Percentiles rank a stretch among this genome's conserved stretches.
Evolutionary conservation across 169 alveolate genomes (phyloP).

Genomic region (Cryptosporidium canis): DNA sequence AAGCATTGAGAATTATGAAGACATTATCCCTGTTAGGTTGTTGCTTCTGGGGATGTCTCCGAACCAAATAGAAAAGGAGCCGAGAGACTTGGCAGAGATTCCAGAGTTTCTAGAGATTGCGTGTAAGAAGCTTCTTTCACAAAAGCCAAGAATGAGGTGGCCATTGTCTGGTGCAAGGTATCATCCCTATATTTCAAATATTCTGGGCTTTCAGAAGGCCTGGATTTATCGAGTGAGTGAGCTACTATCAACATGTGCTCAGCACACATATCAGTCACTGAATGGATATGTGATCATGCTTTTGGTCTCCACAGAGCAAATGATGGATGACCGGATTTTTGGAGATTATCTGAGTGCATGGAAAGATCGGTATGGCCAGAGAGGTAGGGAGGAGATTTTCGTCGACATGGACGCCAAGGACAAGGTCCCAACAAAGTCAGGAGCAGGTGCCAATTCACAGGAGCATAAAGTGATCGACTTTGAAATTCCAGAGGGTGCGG

Average conservation of each 20-base stretch:
- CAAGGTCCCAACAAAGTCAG: background rate
- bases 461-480: background rate
- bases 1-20: conserved; percentile 33
- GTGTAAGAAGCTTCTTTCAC: conserved; percentile 45
- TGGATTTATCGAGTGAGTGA: conserved; percentile 52
- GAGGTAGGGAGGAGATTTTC: background rate
- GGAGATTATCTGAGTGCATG: conserved; percentile 62
- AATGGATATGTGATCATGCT: conserved; percentile 48
- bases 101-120: conserved; percentile 60
- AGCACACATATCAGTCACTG: conserved; percentile 62
- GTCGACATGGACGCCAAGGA: conserved; percentile 15
- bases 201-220: conserved; percentile 51
- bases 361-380: conserved; percentile 19
- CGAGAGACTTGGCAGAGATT: conserved; percentile 61
- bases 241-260: conserved; percentile 46
- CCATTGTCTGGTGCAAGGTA: conserved; percentile 63
- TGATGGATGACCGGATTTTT: conserved; percentile 32
- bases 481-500: conserved; percentile 32
- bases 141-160: conserved; percentile 72
- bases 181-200: conserved; percentile 58
- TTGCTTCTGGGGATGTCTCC: conserved; percentile 65
- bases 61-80: conserved; percentile 43
- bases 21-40: conserved; percentile 52
- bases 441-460: background rate
- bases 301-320: conserved; percentile 53